Base-by-base conservation (phyloP, 1,139 yeast species). In the Hemisphaericaspora subhashii region DNA sequence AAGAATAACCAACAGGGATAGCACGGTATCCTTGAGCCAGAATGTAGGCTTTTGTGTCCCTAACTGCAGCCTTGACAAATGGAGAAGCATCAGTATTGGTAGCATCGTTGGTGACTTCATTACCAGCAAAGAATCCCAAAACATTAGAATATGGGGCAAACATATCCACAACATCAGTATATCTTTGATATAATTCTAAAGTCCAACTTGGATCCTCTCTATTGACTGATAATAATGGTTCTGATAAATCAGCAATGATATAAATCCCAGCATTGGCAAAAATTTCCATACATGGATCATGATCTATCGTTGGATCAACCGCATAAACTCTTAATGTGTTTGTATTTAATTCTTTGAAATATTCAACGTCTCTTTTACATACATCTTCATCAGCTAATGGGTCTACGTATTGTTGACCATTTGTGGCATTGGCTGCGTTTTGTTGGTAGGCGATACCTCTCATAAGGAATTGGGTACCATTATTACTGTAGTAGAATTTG, bases 1-100 rank as follows among this genome's bases (percentile, higher is more conserved):
- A 92, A 10, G 96, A 85, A 62, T 89, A 90, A 37, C 97, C 98
- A 31, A 90, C 94, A 3, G 96, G 96, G 42, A 89, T 84, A 9
- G 72, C 58, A 62, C 97, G 79, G 57, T 84, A 77, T 51, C 85
- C 80, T 48, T 58, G 52, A 41, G 75, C 69, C 12, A 73, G 65
- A 46, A 90, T 87, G 61, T 90, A 89, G 51, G 80, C 79, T 65
- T 87, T 89, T 74, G 86, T 83, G 61, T 90, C 98, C 63, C 98
- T 83, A 53, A 87, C 83, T 25, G 94, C 87, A 33, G 97, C 97
- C 62, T 94, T 83, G 45, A 90, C 79, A 57, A 85, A 90, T 3
- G 97, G 96, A 26, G 94, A 79, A 17, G 76, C 69, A 41, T 60
- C 71, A 30, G 77, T 68, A 62, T 90, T 89, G 26, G 63, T 45